These are phyloP conservation scores for Lipomyces spencermartinsiae DNA, from an alignment of 805 yeast species.

Conservation along the genomic window DNA sequence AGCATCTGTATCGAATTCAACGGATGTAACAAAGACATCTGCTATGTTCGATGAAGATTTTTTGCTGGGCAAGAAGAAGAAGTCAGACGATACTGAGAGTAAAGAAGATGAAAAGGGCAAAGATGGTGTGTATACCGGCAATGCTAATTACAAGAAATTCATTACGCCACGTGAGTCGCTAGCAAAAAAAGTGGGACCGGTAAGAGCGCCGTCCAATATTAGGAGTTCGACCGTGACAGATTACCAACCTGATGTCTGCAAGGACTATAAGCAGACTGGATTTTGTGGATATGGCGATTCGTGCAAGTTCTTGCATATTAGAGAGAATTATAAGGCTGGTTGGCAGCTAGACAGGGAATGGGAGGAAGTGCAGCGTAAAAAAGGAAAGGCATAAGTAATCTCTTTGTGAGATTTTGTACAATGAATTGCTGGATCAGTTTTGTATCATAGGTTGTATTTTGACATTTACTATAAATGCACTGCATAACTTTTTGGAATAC, in stretches of 20 bases:
- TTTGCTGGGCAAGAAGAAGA: slow-evolving; percentile 14
- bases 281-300: slow-evolving; percentile 97
- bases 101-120: slow-evolving; percentile 8
- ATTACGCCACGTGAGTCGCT: slow-evolving; percentile 36
- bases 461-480: slow-evolving; percentile 8
- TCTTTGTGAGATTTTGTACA: slow-evolving; percentile 4
- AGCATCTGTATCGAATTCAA: slow-evolving; percentile 35
- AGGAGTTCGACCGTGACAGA: slow-evolving; percentile 75
- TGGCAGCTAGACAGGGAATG: slow-evolving; percentile 74
- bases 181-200: slow-evolving; percentile 48
- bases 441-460: slow-evolving; percentile 43
- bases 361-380: slow-evolving; percentile 53
- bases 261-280: slow-evolving; percentile 88
- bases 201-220: slow-evolving; percentile 55
- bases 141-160: slow-evolving; percentile 25
- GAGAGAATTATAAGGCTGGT: slow-evolving; percentile 82
- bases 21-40: slow-evolving; percentile 42
- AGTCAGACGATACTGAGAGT: slow-evolving; percentile 11
- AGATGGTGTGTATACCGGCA: slow-evolving; percentile 36
- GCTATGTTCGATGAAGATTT: slow-evolving; percentile 37
- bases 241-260: slow-evolving; percentile 92
- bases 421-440: neutral
- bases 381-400: slow-evolving; percentile 10
- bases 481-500: neutral
- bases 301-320: slow-evolving; percentile 88